phyloP scores from a whole-genome alignment of 164 flowering plant species.

The Santalum album region DNA sequence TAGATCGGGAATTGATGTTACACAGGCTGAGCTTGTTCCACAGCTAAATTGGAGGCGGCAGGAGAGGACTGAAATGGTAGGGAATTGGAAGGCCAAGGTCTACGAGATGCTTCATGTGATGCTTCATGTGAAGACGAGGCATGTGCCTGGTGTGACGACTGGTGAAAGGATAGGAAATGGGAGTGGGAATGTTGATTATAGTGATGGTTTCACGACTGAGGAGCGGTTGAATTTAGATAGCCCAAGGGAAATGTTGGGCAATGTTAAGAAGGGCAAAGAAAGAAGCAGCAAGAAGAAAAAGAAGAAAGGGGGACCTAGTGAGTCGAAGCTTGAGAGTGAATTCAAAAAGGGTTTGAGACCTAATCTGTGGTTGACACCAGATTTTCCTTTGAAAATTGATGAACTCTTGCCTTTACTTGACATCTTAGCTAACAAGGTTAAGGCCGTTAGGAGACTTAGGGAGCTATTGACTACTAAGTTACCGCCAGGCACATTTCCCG shows the following conservation, averaged over 20 bases:
- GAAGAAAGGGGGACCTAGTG: constrained; percentile 54
- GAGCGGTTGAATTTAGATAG: constrained; percentile 65
- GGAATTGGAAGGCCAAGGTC: constrained; percentile 89
- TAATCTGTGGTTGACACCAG: constrained; percentile 92
- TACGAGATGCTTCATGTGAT: constrained; percentile 96
- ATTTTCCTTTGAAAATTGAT: constrained; percentile 88
- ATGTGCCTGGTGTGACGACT: constrained; percentile 99
- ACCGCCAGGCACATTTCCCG: constrained; percentile 90
- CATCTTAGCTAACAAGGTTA: constrained; percentile 94
- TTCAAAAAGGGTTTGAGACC: constrained; percentile 95
- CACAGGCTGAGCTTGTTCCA: constrained; percentile 92
- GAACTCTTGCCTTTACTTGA: constrained; percentile 92
- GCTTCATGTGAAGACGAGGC: constrained; percentile 95
- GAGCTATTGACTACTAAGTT: constrained; percentile 92
- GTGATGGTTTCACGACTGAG: constrained; percentile 83
- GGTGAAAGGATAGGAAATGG: constrained; percentile 61
- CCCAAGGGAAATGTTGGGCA: constrained; percentile 56
- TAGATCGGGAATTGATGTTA: constrained; percentile 98
- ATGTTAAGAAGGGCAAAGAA: constrained; percentile 63
- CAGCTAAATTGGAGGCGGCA: constrained; percentile 95
- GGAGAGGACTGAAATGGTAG: constrained; percentile 93
- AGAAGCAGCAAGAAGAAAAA: constrained; percentile 78
- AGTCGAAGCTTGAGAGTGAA: constrained; percentile 82
- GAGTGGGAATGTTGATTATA: constrained; percentile 57
- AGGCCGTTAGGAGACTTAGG: constrained; percentile 93